Base-by-base conservation (phyloP, 257 asterid genomes). In the Orobanche coerulescens region DNA sequence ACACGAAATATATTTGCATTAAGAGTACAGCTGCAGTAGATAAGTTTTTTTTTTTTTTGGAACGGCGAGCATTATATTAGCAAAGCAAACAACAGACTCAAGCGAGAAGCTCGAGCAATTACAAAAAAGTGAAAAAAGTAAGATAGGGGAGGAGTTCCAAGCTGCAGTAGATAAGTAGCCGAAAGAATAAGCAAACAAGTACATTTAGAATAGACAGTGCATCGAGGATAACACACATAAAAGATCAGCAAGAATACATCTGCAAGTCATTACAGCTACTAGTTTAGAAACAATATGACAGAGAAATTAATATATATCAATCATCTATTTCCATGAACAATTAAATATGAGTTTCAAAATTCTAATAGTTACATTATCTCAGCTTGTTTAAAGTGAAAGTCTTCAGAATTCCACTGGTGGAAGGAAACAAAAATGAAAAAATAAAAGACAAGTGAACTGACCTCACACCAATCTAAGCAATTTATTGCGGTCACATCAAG, bases 391-490 rank as follows among this genome's bases (percentile, higher is more conserved):
- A 24, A 2, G 48, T n/a, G 14, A 37, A 58, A 37, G 12, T 49
- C 48, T 22, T 48, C 33, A 51, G 26, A 46, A 20, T 58, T 76
- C 36, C 36, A 16, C 47, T 47, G 15, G 47, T 24, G 30, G 23
- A 11, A 28, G 30, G 6, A 23, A 12, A n/a, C n/a, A 39, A 24
- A 33, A 16, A 26, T n/a, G 4, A 49, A 56, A n/a, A 69, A 23
- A 14, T 39, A 18, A 5, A 11, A 30, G 57, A 65, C 5, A 53
- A 58, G 36, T 44, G 26, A 53, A 72, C 81, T 74, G 61, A 92
- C 98, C 96, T 84, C 78, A 53, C 94, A 81, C 95, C 95, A 88
- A 64, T 81, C 90, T 73, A 88, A 79, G 84, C 96, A 88, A 81
- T 78, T 81, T 58, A 92, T 67, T 26, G 90, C 93, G 47, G 72